A percentile compares a stretch with the other conserved stretches of the same genome.
Conservation (phyloP, 345 rosid genomes). For the Acer saccharum region DNA sequence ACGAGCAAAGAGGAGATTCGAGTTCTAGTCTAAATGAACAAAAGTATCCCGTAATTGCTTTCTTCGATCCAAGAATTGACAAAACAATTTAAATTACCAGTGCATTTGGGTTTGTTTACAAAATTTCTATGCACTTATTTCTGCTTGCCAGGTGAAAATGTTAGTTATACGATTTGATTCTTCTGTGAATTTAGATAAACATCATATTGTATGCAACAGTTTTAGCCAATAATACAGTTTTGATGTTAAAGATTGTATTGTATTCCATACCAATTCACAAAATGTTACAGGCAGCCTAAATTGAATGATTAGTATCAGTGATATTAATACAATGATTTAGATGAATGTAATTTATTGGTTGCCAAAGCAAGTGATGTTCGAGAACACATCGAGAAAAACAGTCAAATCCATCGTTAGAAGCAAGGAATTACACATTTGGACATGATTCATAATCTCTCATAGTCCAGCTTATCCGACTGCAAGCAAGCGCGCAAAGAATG, state of each 20-base stretch:
- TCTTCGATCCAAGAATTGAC: not conserved
- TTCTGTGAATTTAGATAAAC: not conserved
- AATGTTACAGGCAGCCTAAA: not conserved
- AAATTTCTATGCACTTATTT: not conserved
- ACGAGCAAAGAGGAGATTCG: slow-evolving; percentile 43
- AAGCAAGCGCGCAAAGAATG: not conserved
- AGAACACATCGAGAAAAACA: not conserved
- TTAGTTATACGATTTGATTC: not conserved
- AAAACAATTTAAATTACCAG: not conserved
- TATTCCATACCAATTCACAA: not conserved
- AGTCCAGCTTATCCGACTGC: slow-evolving; percentile 88
- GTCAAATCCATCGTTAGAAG: not conserved
- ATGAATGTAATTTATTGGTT: not conserved
- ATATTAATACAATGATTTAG: not conserved
- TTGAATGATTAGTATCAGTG: not conserved
- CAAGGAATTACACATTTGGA: not conserved
- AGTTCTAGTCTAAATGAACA: not conserved
- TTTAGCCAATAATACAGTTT: not conserved
- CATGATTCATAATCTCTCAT: slow-evolving; percentile 59
- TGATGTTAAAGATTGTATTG: not conserved
- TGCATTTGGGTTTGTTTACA: not conserved
- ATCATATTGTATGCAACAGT: not conserved
- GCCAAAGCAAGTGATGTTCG: not conserved
- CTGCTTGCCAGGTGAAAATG: slow-evolving; percentile 11
- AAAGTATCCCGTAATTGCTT: not conserved